Percentiles rank a stretch among this genome's conserved stretches.
Conservation (phyloP, 129 eudicot genomes). For the Calendula officinalis region DNA sequence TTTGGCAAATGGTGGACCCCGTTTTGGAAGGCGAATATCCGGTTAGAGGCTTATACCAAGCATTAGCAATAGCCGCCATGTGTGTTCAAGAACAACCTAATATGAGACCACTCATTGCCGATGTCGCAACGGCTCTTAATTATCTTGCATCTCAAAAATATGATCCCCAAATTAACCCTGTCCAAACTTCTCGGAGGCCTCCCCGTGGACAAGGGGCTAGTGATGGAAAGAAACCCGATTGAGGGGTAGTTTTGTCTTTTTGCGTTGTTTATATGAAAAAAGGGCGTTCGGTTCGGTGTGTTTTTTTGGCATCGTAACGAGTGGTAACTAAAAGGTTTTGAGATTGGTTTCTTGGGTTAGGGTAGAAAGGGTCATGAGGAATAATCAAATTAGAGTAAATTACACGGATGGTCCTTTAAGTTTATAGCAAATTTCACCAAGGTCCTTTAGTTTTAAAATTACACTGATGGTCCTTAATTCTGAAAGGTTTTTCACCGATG, state of each 20-base stretch:
- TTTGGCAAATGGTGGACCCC: conserved; percentile 88
- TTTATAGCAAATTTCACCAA: no score
- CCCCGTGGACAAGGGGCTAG: conserved; percentile 29
- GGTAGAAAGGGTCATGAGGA: conserved; percentile 23
- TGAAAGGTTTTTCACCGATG: no score
- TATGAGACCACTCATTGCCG: conserved; percentile 88
- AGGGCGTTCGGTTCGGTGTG: conserved; percentile 32
- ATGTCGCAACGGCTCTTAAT: conserved; percentile 82
- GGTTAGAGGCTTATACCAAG: conserved; percentile 81
- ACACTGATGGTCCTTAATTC: no score
- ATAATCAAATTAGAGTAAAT: conserved; percentile 29
- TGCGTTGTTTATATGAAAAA: conserved; percentile 27
- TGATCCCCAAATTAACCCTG: conserved; percentile 37
- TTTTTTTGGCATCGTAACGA: conserved; percentile 31
- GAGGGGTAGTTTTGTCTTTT: conserved; percentile 30
- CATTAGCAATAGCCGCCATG: conserved; percentile 97
- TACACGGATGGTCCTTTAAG: no score
- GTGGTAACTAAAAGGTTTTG: conserved; percentile 23
- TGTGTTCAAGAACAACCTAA: conserved; percentile 93
- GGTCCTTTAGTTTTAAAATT: no score
- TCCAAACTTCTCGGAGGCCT: conserved; percentile 28
- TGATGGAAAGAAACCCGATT: conserved; percentile 29
- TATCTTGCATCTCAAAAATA: conserved; percentile 88
- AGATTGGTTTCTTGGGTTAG: conserved; percentile 27
- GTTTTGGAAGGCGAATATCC: conserved; percentile 73